Evolutionary conservation across 1,284 basidiomycete genomes (phyloP), one percentile per base, ranked within the genome.

Genomic region (Heterobasidion occidentale): DNA sequence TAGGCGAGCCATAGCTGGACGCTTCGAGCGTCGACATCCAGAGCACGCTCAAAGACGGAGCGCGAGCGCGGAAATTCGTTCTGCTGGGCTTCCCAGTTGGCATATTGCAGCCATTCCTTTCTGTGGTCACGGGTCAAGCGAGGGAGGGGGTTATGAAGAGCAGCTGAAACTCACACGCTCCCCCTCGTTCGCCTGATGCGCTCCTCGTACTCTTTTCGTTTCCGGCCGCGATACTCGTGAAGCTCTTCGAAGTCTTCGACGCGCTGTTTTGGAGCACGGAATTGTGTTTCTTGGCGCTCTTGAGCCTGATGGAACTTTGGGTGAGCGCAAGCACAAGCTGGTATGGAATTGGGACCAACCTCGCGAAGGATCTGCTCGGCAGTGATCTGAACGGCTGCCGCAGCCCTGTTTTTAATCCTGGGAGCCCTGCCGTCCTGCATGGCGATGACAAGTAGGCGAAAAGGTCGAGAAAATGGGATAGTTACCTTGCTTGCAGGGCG

Each of bases 231-330:
- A 67, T 97, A 98, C 73, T 99, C 97, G 70, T 91, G 80, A 45
- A 99, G 86, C 71, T 99, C 97, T 70, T 99, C 97, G 66, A 92
- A 92, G 72, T 99, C 97, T 72, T 98, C 94, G 51, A 99, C 88
- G 50, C 92, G 83, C 69, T 98, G 94, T 65, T 88, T 90, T n/a
- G 95, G 94, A 3, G 94, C 93, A 53, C 86, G 83, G 67, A 94
- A 90, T 14, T 89, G 84, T 20, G 90, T 83, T 67, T 98, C 97
- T 77, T 99, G 96, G 54, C 95, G 80, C 67, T 98, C 97, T 83
- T 98, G 94, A 46, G 97, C 94, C 84, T 91, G 12, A 46, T 34
- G 45, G 45, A 8, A 33, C 57, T 11, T 2, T 19, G 8, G 2
- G 12, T 46, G 17, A 62, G 36, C 60, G 54, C 34, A 46, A 50